Percentiles rank a stretch among this genome's conserved stretches.
These are phyloP conservation scores for Cyberlindnera xishuangbannaensis DNA, from an alignment of 805 yeast genomes.

Conservation along the genomic window DNA sequence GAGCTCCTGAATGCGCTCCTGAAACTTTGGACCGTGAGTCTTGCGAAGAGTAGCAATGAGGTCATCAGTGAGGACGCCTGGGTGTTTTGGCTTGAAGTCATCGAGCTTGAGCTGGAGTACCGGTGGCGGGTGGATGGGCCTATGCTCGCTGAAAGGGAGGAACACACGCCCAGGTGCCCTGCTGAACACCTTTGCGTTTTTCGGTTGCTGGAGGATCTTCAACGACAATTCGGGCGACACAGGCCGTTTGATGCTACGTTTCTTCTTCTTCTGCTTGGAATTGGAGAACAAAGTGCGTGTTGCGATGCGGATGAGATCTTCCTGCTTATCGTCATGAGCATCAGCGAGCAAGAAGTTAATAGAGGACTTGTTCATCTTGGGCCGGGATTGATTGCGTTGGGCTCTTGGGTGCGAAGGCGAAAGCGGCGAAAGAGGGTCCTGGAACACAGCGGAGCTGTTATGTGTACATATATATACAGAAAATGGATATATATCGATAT, in stretches of 20 bases:
- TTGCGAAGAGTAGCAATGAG: constrained; percentile 6
- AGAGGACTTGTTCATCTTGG: constrained; percentile 21
- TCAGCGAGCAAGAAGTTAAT: constrained; percentile 16
- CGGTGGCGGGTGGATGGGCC: constrained; percentile 31
- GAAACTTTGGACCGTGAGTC: constrained; percentile 10
- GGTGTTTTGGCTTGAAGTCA: constrained; percentile 9
- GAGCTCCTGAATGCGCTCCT: constrained; percentile 19
- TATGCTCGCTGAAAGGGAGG: constrained; percentile 27
- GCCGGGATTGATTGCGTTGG: not conserved
- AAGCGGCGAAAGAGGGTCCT: no score
- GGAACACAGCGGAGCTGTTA: no score
- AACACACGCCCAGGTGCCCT: constrained; percentile 16
- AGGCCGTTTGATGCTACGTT: constrained; percentile 17
- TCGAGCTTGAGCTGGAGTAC: constrained; percentile 23
- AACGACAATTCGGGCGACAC: constrained; percentile 14
- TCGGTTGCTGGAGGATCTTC: constrained; percentile 26
- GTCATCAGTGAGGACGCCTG: constrained; percentile 10
- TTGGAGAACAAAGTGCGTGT: no score
- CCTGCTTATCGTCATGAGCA: not conserved
- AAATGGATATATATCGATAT: no score
- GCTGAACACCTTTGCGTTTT: constrained; percentile 27
- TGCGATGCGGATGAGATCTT: constrained; percentile 8
- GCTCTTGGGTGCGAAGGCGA: no score
- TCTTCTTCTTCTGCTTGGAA: constrained; percentile 6
- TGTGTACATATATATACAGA: no score